Evolutionary conservation across 441 rosid genomes (phyloP).

Genomic region (Erysimum pusillum): DNA sequence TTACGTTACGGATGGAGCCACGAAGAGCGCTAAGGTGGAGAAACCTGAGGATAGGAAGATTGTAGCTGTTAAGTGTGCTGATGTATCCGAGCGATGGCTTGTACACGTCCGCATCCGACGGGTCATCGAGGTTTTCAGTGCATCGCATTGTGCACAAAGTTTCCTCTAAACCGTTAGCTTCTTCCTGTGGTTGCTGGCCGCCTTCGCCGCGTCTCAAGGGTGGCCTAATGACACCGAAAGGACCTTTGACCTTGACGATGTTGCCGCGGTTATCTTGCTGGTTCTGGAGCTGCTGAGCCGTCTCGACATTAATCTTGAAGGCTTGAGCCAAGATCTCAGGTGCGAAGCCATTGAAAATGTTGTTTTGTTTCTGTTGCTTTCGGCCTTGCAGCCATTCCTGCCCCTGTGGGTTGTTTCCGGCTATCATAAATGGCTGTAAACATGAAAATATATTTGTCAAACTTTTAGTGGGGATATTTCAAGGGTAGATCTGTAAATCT

Average conservation of each 20-base stretch:
- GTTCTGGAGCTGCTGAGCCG: conserved; percentile 51
- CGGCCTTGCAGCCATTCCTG: conserved; percentile 38
- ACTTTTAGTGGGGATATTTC: neutral
- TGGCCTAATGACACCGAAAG: conserved; percentile 44
- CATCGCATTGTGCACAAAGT: conserved; percentile 56
- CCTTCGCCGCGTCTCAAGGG: conserved; percentile 30
- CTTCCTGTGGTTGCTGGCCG: conserved; percentile 30
- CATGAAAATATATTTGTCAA: neutral
- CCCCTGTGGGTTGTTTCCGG: conserved; percentile 61
- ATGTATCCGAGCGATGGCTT: conserved; percentile 60
- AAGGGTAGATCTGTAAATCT: neutral
- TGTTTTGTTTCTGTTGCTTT: conserved; percentile 43
- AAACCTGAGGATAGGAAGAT: conserved; percentile 53
- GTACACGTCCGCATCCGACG: conserved; percentile 56
- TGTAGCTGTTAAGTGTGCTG: conserved; percentile 52
- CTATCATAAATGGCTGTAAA: conserved; percentile 58
- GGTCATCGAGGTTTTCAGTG: conserved; percentile 51
- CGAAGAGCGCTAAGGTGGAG: conserved; percentile 61
- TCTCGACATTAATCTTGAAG: conserved; percentile 42
- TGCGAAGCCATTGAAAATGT: conserved; percentile 52
- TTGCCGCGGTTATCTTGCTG: conserved; percentile 49
- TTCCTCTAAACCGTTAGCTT: conserved; percentile 62
- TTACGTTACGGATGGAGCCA: conserved; percentile 57
- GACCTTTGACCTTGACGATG: conserved; percentile 50
- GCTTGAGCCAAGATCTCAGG: conserved; percentile 46